Evolutionary conservation across 2,329 filamentous ascomycete genomes (phyloP).

Genomic region (Orbilia javanica): DNA sequence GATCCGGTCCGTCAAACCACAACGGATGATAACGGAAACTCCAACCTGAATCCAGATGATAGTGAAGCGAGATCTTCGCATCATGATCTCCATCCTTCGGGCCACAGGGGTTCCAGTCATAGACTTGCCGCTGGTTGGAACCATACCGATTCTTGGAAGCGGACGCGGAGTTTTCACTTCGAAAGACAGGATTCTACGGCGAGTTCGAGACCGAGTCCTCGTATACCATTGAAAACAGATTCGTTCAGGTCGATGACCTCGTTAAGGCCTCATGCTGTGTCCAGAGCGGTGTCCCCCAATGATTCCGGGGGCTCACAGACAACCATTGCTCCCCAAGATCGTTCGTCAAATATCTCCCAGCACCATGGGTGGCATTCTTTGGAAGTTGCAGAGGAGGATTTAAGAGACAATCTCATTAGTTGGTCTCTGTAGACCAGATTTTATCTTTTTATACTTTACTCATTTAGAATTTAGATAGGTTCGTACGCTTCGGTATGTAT

Average conservation of each 20-base stretch:
- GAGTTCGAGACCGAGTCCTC: conserved; percentile 15
- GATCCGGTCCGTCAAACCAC: not conserved
- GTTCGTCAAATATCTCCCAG: conserved; percentile 6
- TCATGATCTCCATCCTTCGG: conserved; percentile 11
- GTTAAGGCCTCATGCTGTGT: not conserved
- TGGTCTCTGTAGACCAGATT: conserved; percentile 30
- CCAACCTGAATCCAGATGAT: conserved; percentile 1
- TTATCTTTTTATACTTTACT: not conserved
- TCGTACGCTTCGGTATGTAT: too few species aligned
- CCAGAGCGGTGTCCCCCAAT: not conserved
- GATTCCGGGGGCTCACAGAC: conserved; percentile 2
- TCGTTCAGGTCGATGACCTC: not conserved
- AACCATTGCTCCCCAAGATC: conserved; percentile 13
- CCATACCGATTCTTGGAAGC: conserved; percentile 44
- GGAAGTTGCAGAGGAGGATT: conserved; percentile 49
- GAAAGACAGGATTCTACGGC: conserved; percentile 36
- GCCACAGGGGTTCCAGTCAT: conserved; percentile 27
- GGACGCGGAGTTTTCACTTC: conserved; percentile 38
- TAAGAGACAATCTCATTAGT: conserved; percentile 50
- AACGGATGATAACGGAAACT: not conserved
- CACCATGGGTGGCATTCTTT: conserved; percentile 39
- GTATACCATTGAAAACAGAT: not conserved
- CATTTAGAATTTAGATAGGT: not conserved
- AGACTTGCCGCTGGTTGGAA: conserved; percentile 25
- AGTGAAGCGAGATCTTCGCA: conserved; percentile 14